Evolutionary conservation across 176 grass and related monocot species (phyloP).

Genomic region (maize (Zea mays)): DNA sequence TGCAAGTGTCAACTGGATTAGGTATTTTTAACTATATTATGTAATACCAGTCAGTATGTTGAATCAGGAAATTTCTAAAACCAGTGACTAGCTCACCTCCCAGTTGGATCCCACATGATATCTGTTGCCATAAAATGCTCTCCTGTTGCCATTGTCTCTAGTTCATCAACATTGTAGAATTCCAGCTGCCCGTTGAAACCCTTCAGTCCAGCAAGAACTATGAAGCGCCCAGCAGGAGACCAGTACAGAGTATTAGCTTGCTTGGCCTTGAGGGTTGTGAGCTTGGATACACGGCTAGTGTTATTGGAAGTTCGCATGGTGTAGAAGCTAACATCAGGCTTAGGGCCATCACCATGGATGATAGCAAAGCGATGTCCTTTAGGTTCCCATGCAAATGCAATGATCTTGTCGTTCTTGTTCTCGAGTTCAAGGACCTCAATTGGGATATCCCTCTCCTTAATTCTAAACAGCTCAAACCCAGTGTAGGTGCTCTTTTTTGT

Average conservation of each 20-base stretch:
- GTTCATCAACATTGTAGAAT: constrained; percentile 94
- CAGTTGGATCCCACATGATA: constrained; percentile 93
- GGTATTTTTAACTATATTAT: neutral
- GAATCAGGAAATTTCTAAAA: neutral
- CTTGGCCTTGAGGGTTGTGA: constrained; percentile 81
- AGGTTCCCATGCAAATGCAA: constrained; percentile 96
- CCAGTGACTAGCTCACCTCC: constrained; percentile 54
- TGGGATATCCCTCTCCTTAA: constrained; percentile 94
- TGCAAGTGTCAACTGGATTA: neutral
- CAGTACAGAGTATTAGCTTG: constrained; percentile 89
- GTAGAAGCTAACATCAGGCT: constrained; percentile 85
- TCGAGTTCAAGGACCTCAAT: constrained; percentile 97
- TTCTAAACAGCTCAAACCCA: constrained; percentile 90
- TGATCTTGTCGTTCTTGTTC: constrained; percentile 96
- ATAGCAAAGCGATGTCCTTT: constrained; percentile 89
- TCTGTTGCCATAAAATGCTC: constrained; percentile 98
- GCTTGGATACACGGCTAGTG: constrained; percentile 67
- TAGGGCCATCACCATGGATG: constrained; percentile 85
- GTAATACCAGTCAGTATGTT: neutral
- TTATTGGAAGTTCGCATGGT: constrained; percentile 62
- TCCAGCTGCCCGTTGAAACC: constrained; percentile 94
- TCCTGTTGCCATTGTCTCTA: constrained; percentile 91
- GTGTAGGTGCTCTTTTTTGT: constrained; percentile 96
- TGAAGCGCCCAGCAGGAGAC: constrained; percentile 80
- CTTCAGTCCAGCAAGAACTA: constrained; percentile 88